Evolutionary conservation across 208 protist genomes (phyloP), one percentile per base, ranked within the genome.

Genomic region (Blechomonas ayalai): DNA sequence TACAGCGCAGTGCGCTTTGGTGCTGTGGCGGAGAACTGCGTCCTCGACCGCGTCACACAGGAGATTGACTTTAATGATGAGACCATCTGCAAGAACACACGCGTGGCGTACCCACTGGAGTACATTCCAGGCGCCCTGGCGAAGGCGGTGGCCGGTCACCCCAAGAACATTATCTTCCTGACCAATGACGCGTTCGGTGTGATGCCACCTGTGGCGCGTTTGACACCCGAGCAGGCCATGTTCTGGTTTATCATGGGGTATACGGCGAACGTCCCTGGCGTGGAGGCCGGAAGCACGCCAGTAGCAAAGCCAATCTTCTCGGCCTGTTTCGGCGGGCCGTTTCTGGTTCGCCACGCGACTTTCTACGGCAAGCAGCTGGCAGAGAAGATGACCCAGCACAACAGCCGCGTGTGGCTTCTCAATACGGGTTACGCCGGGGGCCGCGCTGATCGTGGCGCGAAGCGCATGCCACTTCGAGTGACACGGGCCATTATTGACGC

Each of bases 151-250:
- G 67, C 73, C 10, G 72, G 74, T 13, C 89, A 97, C 60, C 95
- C 97, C 23, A 87, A 66, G 24, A 97, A 98, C 71, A 76, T 98
- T 43, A 96, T 98, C 57, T 87, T 98, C 60, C 76, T 98, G 59
- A 97, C 95, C 15, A 97, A 96, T 75, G 97, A 98, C 54, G 96
- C 95, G 19, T 98, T 97, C 54, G 97, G 97, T 52, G 93, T 98
- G 48, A 89, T 98, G 37, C 97, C 97, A 37, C 97, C 96, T 15
- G 91, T 98, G 7, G 74, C 79, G 12, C 86, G 80, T 18, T 70
- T 98, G 25, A 95, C 78, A 34, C 73, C 75, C 8, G 73, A 81
- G 37, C 95, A 98, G 74, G 84, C 95, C n/a, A 97, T 97, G 86
- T 91, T 85, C 56, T 78, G 76, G 65, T 97, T 97, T 60, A 93